A percentile compares a stretch with the other conserved stretches of the same genome.
These are phyloP conservation scores for Stereocaulon alpinum DNA, from an alignment of 495 filamentous ascomycete genomes.

Conservation along the genomic window DNA sequence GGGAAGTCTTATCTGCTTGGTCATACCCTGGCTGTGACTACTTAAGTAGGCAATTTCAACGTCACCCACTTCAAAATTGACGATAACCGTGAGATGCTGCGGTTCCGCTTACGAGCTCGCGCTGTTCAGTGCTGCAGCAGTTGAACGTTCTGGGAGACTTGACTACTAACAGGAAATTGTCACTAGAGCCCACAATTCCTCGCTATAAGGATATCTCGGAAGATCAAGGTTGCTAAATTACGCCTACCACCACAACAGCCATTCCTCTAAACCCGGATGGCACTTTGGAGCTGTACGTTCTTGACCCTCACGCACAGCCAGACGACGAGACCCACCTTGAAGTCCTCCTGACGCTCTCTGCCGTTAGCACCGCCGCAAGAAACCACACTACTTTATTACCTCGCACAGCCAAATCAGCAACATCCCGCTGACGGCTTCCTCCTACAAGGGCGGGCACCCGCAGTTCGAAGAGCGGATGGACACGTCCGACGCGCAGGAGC, in stretches of 20 bases:
- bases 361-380: neutral
- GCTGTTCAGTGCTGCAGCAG: neutral
- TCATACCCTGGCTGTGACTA: neutral
- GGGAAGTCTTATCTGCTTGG: neutral
- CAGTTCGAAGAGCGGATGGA: neutral
- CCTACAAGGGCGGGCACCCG: neutral
- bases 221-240: neutral
- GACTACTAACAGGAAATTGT: neutral
- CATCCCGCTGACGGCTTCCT: neutral
- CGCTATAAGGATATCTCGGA: neutral
- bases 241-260: neutral
- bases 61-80: neutral
- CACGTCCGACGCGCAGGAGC: neutral
- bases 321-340: neutral
- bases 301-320: neutral
- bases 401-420: too few species aligned
- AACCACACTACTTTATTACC: neutral
- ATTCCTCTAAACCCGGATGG: neutral
- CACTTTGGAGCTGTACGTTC: neutral
- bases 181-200: neutral
- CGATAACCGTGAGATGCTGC: neutral
- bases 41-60: conserved; percentile 5
- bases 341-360: neutral
- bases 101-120: neutral
- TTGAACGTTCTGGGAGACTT: neutral